Conservation (phyloP, 495 filamentous ascomycete species). For the Aspergillus coremiiformis region DNA sequence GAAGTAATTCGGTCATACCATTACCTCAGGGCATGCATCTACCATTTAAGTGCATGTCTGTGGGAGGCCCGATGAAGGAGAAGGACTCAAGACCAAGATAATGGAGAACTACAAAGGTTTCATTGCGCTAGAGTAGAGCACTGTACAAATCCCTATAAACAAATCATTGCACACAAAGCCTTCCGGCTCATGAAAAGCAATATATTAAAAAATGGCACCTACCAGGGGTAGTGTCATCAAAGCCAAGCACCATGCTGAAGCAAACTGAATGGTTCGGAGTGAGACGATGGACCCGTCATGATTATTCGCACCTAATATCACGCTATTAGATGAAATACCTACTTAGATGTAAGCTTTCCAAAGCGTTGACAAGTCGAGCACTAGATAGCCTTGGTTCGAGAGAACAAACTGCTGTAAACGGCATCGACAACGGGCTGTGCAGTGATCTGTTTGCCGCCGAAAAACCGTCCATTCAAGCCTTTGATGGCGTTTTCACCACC, state of each 20-base stretch:
- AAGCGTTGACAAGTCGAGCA: constrained; percentile 1
- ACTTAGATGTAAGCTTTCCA: constrained; percentile 15
- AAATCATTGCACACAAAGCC: constrained; percentile 23
- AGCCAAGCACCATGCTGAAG: constrained; percentile 17
- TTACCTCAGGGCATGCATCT: not conserved
- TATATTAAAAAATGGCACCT: constrained; percentile 32
- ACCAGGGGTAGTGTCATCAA: constrained; percentile 37
- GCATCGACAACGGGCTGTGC: constrained; percentile 95
- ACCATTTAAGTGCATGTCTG: not conserved
- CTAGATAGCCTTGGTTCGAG: constrained; percentile 66
- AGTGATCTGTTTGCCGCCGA: constrained; percentile 81
- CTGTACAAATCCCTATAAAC: constrained; percentile 26
- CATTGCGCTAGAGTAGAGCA: constrained; percentile 15
- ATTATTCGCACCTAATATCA: constrained; percentile 19
- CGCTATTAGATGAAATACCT: constrained; percentile 25
- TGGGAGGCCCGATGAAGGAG: not conserved
- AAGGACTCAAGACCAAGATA: not conserved
- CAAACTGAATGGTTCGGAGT: constrained; percentile 6
- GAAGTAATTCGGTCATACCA: too few relatives aligned
- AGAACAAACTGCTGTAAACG: constrained; percentile 96
- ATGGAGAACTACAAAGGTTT: not conserved
- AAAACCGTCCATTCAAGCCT: constrained; percentile 93
- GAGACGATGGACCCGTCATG: constrained; percentile 16
- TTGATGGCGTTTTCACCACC: constrained; percentile 97
- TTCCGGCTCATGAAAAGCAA: constrained; percentile 19